These are phyloP conservation scores for Verticillium isaacii DNA, from an alignment of 2,329 filamentous ascomycete genomes.

Conservation along the genomic window DNA sequence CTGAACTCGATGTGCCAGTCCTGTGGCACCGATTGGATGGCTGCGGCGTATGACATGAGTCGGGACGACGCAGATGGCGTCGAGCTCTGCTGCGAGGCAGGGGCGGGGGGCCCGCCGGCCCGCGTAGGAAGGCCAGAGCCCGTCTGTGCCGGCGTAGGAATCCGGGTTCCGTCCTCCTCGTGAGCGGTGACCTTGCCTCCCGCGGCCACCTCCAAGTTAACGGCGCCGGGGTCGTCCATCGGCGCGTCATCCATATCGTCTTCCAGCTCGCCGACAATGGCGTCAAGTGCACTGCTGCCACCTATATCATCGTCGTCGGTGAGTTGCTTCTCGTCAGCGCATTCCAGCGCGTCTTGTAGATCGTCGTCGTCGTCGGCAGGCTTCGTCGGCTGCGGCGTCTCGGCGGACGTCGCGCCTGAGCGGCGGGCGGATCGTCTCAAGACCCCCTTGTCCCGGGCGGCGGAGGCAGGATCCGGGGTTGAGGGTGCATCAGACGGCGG, in stretches of 20 bases:
- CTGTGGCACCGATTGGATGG: constrained; percentile 73
- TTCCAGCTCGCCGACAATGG: constrained; percentile 86
- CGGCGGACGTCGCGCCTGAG: constrained; percentile 41
- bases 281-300: constrained; percentile 66
- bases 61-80: constrained; percentile 50
- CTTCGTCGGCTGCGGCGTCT: constrained; percentile 44
- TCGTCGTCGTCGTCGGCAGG: constrained; percentile 56
- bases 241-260: constrained; percentile 71
- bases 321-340: constrained; percentile 84
- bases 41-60: constrained; percentile 78
- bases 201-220: constrained; percentile 84
- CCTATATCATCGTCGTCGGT: constrained; percentile 66
- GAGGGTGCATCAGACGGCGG: constrained; percentile 32
- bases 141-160: constrained; percentile 71
- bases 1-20: constrained; percentile 98
- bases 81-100: constrained; percentile 36
- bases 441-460: constrained; percentile 51
- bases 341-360: constrained; percentile 72
- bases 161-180: constrained; percentile 84
- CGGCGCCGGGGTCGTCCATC: constrained; percentile 77
- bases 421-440: constrained; percentile 62
- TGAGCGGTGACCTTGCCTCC: constrained; percentile 85
- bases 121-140: constrained; percentile 32
- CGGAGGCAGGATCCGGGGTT: constrained; percentile 39
- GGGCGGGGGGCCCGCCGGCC: constrained; percentile 32